phyloP scores from a whole-genome alignment of 2,329 filamentous ascomycete genomes.

The Aspergillus carbonarius region DNA sequence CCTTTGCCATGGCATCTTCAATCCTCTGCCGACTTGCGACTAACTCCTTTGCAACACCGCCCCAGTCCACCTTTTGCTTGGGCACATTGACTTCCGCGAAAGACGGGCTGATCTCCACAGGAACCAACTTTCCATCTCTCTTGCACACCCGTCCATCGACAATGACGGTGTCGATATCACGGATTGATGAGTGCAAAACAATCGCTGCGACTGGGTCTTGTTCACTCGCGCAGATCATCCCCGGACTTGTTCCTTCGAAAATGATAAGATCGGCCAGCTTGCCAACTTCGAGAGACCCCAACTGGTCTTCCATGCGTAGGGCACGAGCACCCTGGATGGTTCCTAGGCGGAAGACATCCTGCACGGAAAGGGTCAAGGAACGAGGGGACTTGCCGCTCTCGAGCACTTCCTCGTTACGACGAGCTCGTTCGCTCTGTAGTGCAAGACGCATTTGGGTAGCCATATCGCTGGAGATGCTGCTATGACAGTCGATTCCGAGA shows the following conservation, averaged over 20 bases:
- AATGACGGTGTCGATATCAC: neutral
- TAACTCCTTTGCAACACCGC: neutral
- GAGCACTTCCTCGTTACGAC: constrained; percentile 15
- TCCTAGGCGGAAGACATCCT: constrained; percentile 28
- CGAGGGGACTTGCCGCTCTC: constrained; percentile 6
- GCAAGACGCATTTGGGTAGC: constrained; percentile 27
- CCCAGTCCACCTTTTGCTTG: neutral
- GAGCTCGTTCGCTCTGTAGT: constrained; percentile 25
- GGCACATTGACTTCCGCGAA: neutral
- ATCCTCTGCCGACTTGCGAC: neutral
- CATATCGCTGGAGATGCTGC: constrained; percentile 28
- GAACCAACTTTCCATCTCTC: neutral
- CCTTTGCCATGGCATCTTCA: neutral
- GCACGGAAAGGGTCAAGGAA: constrained; percentile 18
- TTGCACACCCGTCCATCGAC: neutral
- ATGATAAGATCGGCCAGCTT: constrained; percentile 33
- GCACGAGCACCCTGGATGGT: constrained; percentile 33
- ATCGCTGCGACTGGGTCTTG: constrained; percentile 31
- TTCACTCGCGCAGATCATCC: constrained; percentile 28
- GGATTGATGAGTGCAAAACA: constrained; percentile 26
- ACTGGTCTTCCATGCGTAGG: constrained; percentile 24
- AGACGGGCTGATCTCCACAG: neutral
- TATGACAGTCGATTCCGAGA: constrained; percentile 35
- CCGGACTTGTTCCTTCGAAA: constrained; percentile 27
- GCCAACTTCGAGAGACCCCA: constrained; percentile 29